Conservation (phyloP, 2,329 filamentous ascomycete species). For the Fusarium sp. region DNA sequence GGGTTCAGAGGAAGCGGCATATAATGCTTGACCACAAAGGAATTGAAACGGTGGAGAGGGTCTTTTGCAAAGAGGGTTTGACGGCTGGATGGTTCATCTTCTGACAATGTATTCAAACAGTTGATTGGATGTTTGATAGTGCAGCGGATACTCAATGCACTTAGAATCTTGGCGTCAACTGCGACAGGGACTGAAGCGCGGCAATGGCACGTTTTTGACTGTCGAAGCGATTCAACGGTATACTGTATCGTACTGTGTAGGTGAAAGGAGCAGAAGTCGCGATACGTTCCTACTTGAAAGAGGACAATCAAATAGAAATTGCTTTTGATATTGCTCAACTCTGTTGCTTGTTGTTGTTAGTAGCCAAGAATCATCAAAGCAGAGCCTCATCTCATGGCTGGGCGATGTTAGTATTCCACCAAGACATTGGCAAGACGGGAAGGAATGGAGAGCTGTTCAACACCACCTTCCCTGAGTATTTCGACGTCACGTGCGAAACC, state of each 20-base stretch:
- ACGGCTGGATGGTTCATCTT: background rate
- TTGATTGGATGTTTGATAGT: conserved; percentile 2
- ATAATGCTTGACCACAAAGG: background rate
- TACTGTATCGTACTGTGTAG: conserved; percentile 28
- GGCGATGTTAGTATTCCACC: background rate
- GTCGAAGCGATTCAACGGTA: background rate
- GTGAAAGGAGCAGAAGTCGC: background rate
- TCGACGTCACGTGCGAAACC: conserved; percentile 3
- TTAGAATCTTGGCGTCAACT: conserved; percentile 2
- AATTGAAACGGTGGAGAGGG: conserved; percentile 19
- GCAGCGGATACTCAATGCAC: background rate
- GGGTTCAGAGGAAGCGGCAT: conserved; percentile 12
- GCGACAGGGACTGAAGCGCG: conserved; percentile 8
- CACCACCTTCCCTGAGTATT: background rate
- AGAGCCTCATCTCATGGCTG: conserved; percentile 41
- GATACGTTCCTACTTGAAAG: background rate
- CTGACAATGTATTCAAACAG: background rate
- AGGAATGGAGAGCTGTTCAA: conserved; percentile 4
- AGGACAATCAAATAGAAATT: background rate
- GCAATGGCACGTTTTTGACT: conserved; percentile 34
- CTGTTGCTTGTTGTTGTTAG: background rate
- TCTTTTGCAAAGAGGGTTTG: conserved; percentile 3
- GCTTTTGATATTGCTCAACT: background rate
- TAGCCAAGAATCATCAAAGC: conserved; percentile 3
- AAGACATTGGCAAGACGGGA: conserved; percentile 9